phyloP scores from a whole-genome alignment of 106 monocot genomes.

The Narthecium ossifragum region DNA sequence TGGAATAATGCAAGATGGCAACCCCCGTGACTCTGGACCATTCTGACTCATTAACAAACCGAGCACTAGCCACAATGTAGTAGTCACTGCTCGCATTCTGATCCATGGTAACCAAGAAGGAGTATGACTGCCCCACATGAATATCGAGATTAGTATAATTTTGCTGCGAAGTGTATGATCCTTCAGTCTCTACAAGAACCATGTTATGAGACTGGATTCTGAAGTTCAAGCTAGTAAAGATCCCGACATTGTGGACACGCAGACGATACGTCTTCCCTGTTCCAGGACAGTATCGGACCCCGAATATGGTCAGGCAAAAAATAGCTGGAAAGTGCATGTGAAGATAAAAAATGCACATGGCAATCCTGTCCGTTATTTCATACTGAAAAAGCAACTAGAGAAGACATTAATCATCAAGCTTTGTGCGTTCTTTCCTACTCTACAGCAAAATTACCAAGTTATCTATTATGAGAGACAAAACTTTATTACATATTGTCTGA shows the following conservation, averaged over 20 bases:
- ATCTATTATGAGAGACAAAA: no score
- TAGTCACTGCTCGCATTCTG: conserved; percentile 82
- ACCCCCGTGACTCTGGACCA: conserved; percentile 73
- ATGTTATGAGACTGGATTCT: conserved; percentile 78
- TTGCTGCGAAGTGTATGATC: conserved; percentile 66
- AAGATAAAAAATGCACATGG: no score
- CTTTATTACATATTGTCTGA: no score
- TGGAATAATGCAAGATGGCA: conserved; percentile 65
- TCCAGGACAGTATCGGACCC: not conserved
- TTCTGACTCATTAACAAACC: conserved; percentile 63
- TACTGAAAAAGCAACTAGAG: no score
- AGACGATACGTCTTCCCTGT: conserved; percentile 77
- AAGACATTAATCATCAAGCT: no score
- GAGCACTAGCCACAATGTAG: conserved; percentile 76
- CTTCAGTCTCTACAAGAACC: conserved; percentile 77
- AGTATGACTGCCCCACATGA: conserved; percentile 86
- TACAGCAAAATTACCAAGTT: no score
- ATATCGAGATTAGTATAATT: conserved; percentile 71
- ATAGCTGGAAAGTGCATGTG: not conserved
- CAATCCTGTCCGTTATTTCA: no score
- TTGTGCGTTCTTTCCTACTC: no score
- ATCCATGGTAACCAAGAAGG: conserved; percentile 75
- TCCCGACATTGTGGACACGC: conserved; percentile 76
- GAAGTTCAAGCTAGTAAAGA: conserved; percentile 71
- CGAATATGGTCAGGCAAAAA: not conserved